Base-by-base conservation (phyloP, 768 basidiomycete genomes). In the Crucibulum laeve region DNA sequence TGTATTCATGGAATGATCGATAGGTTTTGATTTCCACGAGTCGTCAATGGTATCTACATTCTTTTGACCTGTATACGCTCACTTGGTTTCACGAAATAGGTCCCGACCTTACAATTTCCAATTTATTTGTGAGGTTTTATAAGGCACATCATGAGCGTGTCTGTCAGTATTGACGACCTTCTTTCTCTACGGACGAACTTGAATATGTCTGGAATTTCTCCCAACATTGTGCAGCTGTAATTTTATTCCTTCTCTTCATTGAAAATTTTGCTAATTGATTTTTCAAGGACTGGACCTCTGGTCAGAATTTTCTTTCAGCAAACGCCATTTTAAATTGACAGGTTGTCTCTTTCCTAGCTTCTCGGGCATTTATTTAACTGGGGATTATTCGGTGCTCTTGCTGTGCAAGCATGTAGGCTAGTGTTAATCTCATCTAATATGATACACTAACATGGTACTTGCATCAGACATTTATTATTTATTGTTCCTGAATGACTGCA, bases 391-490 rank as follows among this genome's bases (percentile, higher is more conserved):
- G 55, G 55, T 3, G 45, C 45, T n/a, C 42, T 57, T 25, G 35
- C 37, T 15, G 48, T 58, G 11, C 59, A 60, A 52, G 43, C 49
- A n/a, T 62, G 60, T 62, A 37, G 33, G 56, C 50, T 30, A 21
- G 10, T 10, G 11, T 18, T 14, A 14, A 10, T 22, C 23, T 5
- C 8, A 43, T 34, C 8, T 13, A 15, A 17, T 34, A 7, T 22
- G 25, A 26, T 40, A 14, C 14, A 35, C 14, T 4, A 28, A 21
- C 14, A 28, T 10, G 15, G 10, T n/a, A 3, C 14, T 13, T 35
- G 42, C 26, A 17, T 6, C 41, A 61, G 61, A 61, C 40, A 26
- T 61, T 3, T 63, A 61, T 40, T 54, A 61, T 41, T 40, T 61
- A 4, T 53, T 55, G 6, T 63, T 63, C 38, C 60, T 57, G 0